phyloP scores from a whole-genome alignment of 805 yeast genomes.

The Yarrowia divulgata region DNA sequence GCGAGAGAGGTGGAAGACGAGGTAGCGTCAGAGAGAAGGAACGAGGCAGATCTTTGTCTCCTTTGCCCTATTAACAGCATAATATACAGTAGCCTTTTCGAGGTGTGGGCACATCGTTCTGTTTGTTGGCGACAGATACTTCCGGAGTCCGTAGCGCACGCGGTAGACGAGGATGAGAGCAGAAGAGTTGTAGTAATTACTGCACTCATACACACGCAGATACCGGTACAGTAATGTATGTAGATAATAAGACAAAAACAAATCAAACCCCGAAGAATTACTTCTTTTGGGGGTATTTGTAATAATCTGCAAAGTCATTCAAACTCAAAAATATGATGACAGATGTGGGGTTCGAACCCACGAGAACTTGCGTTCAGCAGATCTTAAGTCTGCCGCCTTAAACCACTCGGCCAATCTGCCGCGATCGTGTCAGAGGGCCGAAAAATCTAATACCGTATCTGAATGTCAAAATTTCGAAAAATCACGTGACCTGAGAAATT shows the following conservation, averaged over 20 bases:
- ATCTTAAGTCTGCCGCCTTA: constrained; percentile 52
- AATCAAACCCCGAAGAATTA: no score
- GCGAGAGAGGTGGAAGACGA: constrained; percentile 7
- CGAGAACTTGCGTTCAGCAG: constrained; percentile 51
- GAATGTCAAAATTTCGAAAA: background rate
- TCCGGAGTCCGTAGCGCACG: no score
- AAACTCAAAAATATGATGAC: constrained; percentile 45
- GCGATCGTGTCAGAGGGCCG: constrained; percentile 25
- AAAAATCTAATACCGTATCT: background rate
- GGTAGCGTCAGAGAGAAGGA: constrained; percentile 9
- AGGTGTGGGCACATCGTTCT: background rate
- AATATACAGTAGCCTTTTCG: background rate
- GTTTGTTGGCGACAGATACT: no score
- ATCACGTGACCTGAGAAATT: constrained; percentile 5
- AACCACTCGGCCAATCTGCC: constrained; percentile 52
- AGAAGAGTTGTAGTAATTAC: no score
- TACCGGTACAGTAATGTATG: no score
- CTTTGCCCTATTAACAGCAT: constrained; percentile 18
- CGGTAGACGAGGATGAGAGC: no score
- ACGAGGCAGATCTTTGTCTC: constrained; percentile 10
- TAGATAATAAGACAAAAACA: no score
- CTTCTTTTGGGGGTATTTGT: no score
- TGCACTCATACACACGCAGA: no score
- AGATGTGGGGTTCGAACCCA: constrained; percentile 53
- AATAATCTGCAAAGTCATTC: background rate